A percentile compares a stretch with the other conserved stretches of the same genome.
These are phyloP conservation scores for Naematelia aurantialba DNA, from an alignment of 768 basidiomycete species.

Conservation along the genomic window DNA sequence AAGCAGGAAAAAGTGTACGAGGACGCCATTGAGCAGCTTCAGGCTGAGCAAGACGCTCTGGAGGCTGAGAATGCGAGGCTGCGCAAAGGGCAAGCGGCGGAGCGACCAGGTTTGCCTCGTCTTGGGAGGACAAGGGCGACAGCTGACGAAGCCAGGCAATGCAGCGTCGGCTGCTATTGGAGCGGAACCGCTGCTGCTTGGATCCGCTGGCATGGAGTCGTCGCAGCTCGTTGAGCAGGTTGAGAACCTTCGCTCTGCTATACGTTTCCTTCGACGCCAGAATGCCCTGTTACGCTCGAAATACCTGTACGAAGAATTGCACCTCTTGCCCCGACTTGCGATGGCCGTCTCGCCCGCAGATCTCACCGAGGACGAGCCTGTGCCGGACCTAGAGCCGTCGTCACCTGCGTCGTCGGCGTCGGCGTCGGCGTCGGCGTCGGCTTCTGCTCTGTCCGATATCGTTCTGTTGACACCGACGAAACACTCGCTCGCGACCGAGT, in stretches of 20 bases:
- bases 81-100: slow-evolving; percentile 59
- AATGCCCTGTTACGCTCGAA: slow-evolving; percentile 91
- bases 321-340: slow-evolving; percentile 65
- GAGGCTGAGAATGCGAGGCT: slow-evolving; percentile 85
- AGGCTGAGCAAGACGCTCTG: slow-evolving; percentile 76
- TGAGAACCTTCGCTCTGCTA: slow-evolving; percentile 81
- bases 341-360: neutral
- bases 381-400: slow-evolving; percentile 55
- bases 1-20: slow-evolving; percentile 87
- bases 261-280: slow-evolving; percentile 87
- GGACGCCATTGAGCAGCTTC: slow-evolving; percentile 89
- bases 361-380: slow-evolving; percentile 13
- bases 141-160: slow-evolving; percentile 56
- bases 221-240: slow-evolving; percentile 84
- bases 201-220: slow-evolving; percentile 69
- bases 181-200: slow-evolving; percentile 11
- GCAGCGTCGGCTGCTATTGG: slow-evolving; percentile 58
- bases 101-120: slow-evolving; percentile 56
- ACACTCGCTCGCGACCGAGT: slow-evolving; percentile 69
- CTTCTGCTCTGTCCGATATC: slow-evolving; percentile 10
- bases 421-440: too few species aligned
- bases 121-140: neutral
- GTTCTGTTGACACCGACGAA: slow-evolving; percentile 21
- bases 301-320: slow-evolving; percentile 78
- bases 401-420: slow-evolving; percentile 58